Evolutionary conservation across 164 flowering plant genomes (phyloP).

Genomic region (Warburgia ugandensis): DNA sequence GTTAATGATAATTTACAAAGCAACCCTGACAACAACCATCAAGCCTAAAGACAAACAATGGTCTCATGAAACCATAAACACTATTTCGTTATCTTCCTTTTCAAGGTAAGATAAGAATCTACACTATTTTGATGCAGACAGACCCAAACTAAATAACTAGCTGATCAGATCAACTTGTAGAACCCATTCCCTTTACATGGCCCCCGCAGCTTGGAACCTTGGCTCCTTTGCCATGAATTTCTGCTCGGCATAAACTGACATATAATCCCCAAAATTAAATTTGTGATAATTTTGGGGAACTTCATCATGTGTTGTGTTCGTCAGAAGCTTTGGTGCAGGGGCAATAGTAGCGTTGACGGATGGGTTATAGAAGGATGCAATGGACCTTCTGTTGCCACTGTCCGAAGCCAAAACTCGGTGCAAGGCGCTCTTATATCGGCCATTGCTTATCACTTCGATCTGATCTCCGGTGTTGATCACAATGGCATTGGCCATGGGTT

Average conservation of each 20-base stretch:
- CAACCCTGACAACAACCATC: too few species aligned
- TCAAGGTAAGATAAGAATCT: too few species aligned
- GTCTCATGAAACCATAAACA: too few species aligned
- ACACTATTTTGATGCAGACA: too few species aligned
- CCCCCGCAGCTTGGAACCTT: constrained; percentile 64
- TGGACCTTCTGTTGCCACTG: constrained; percentile 64
- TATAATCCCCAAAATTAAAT: constrained; percentile 87
- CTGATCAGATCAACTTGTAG: too few species aligned
- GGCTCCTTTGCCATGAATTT: constrained; percentile 90
- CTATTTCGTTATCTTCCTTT: too few species aligned
- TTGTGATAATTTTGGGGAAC: constrained; percentile 39
- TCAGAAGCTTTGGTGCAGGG: constrained; percentile 57
- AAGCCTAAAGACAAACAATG: too few species aligned
- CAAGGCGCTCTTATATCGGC: constrained; percentile 84
- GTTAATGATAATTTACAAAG: too few species aligned
- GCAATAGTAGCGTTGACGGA: constrained; percentile 64
- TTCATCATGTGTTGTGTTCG: not conserved
- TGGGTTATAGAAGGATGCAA: constrained; percentile 91
- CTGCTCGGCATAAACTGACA: constrained; percentile 65
- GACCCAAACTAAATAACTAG: too few species aligned
- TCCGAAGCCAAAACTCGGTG: constrained; percentile 51
- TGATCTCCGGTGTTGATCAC: constrained; percentile 94
- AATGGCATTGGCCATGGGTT: constrained; percentile 64
- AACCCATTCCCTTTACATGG: too few species aligned
- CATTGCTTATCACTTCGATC: constrained; percentile 89